Evolutionary conservation across 768 basidiomycete species (phyloP), one percentile per base, ranked within the genome.

Genomic region (Boletus tylopilopsis): DNA sequence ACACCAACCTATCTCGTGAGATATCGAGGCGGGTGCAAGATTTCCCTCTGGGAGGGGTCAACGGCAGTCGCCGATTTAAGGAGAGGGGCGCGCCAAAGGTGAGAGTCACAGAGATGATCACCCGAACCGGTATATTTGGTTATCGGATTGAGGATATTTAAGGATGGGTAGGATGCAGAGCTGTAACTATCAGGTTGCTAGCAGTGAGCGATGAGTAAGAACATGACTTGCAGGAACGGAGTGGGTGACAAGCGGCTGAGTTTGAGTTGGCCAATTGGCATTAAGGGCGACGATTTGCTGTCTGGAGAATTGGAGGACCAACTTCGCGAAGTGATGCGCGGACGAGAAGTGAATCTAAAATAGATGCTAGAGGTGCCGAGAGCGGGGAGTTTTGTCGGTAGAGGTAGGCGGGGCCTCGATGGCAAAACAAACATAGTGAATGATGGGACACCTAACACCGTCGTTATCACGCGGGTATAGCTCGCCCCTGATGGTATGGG

Each of bases 311-410:
- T 22, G 56, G 34, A 42, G 12, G 24, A 27, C 36, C 38, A 15
- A 42, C 63, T 64, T 64, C 63, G 51, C 58, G 46, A 63, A 58
- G 47, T 54, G 63, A 64, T 55, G 50, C 41, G 55, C 57, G 44
- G 41, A 51, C 40, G 37, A 48, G 50, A 53, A 51, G 46, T 29
- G 53, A 51, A 34, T 63, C 47, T 53, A 55, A 55, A 55, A 65
- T 50, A 51, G 60, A 54, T 45, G 53, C 50, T 41, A 50, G 44
- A 51, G 46, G 44, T 32, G 30, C 51, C 45, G 49, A 55, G 47
- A 53, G 45, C 33, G 53, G 41, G 36, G n/a, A n/a, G n/a, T n/a
- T 16, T 42, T 63, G 52, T 50, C 45, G 29, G 34, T 10, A 47
- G 43, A 37, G 45, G 43, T 11, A 30, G 51, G 46, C 39, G 50